Conservation (phyloP, 1,284 basidiomycete species). For the Cerrena zonata region DNA sequence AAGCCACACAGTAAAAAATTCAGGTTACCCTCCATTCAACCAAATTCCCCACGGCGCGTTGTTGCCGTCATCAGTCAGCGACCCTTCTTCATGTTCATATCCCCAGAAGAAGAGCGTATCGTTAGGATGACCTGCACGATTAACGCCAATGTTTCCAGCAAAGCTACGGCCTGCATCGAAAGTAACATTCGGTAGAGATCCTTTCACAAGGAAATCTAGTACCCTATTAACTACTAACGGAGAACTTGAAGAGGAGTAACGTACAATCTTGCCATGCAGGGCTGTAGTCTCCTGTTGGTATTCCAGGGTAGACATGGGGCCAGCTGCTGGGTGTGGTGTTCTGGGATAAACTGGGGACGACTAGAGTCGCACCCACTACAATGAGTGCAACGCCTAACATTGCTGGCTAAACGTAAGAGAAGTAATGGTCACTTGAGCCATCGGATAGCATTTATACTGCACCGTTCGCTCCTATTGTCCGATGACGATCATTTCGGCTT, state of each 20-base stretch:
- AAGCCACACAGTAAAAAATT: background rate
- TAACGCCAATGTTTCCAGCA: constrained; percentile 64
- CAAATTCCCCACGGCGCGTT: constrained; percentile 67
- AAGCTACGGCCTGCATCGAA: constrained; percentile 50
- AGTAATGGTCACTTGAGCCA: too few species aligned
- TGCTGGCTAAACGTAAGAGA: background rate
- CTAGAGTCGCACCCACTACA: background rate
- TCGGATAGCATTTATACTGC: too few species aligned
- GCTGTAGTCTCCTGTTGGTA: constrained; percentile 46
- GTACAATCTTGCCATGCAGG: constrained; percentile 61
- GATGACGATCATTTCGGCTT: too few species aligned
- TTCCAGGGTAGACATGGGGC: constrained; percentile 40
- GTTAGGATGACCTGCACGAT: constrained; percentile 59
- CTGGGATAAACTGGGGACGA: background rate
- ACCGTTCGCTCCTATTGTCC: too few species aligned
- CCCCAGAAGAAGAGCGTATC: constrained; percentile 70
- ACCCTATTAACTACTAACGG: background rate
- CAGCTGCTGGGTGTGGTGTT: constrained; percentile 11
- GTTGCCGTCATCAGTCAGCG: constrained; percentile 40
- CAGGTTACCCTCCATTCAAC: constrained; percentile 62
- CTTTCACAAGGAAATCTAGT: constrained; percentile 22
- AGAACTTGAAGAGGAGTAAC: constrained; percentile 16
- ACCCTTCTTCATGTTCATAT: constrained; percentile 49
- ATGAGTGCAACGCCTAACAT: background rate
- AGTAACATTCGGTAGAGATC: constrained; percentile 53